These are phyloP conservation scores for Triticum aestivum DNA, from an alignment of 176 grass and related monocot species.

Conservation along the genomic window DNA sequence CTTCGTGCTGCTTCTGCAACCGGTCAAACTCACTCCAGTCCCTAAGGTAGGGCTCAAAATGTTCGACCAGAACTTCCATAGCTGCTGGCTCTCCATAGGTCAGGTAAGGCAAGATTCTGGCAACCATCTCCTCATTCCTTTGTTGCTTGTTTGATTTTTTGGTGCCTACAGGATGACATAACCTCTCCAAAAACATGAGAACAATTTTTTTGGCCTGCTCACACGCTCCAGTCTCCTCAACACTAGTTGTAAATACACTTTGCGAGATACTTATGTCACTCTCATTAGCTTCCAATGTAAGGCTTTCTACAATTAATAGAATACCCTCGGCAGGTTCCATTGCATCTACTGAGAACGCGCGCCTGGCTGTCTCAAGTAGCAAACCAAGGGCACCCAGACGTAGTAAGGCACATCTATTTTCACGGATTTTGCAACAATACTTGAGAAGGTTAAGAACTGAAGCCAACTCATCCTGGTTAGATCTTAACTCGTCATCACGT, in stretches of 20 bases:
- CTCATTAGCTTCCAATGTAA: slow-evolving; percentile 97
- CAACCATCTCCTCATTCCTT: slow-evolving; percentile 98
- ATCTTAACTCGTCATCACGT: slow-evolving; percentile 78
- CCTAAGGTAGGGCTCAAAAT: slow-evolving; percentile 91
- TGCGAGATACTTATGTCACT: slow-evolving; percentile 91
- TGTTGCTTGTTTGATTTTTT: slow-evolving; percentile 98
- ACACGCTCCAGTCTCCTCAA: slow-evolving; percentile 71
- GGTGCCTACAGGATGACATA: slow-evolving; percentile 61
- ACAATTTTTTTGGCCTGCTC: slow-evolving; percentile 93
- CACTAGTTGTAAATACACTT: slow-evolving; percentile 77
- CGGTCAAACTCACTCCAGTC: slow-evolving; percentile 80
- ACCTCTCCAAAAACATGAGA: slow-evolving; percentile 93
- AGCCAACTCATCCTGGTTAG: slow-evolving; percentile 87
- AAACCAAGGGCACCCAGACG: slow-evolving; percentile 73
- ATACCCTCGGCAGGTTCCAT: slow-evolving; percentile 98
- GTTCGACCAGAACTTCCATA: slow-evolving; percentile 92
- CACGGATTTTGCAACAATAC: slow-evolving; percentile 94
- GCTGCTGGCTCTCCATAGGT: slow-evolving; percentile 88
- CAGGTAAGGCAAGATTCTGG: slow-evolving; percentile 97
- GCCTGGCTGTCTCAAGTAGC: slow-evolving; percentile 83
- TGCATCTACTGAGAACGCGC: slow-evolving; percentile 87
- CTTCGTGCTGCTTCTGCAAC: slow-evolving; percentile 73
- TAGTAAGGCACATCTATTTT: slow-evolving; percentile 88
- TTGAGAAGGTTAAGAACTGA: slow-evolving; percentile 88
- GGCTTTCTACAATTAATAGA: slow-evolving; percentile 93